Base-by-base conservation (phyloP, 106 monocot species). In the Acorus gramineus region DNA sequence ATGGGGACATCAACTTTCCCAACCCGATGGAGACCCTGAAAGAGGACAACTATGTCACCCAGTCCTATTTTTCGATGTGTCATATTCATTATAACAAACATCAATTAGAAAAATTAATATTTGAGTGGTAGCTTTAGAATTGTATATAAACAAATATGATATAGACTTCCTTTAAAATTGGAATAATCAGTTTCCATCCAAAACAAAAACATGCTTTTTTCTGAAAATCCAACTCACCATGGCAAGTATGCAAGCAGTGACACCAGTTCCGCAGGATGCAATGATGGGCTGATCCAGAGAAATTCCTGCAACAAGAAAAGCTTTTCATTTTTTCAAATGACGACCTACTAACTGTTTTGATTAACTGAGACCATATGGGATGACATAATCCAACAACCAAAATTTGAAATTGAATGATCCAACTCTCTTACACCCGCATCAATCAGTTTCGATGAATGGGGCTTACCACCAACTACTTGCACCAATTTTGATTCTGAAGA, bases 241-340 rank as follows among this genome's bases (percentile, higher is more conserved):
- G 59, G 92, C 81, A 72, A 98, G 72, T 60, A 89, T 62, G 62
- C 96, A 92, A 59, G 96, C 96, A 61, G 96, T 98, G 3, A 96
- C 88, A 66, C 96, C 96, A 56, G 96, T 98, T n/a, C 96, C 96
- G 61, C 96, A 98, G 11, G 96, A 98, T 49, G 81, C 14, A 42
- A 92, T 83, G 0, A 98, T 55, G 8, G 96, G 96, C 5, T 64
- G 77, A 65, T 92, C 96, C 14, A 86, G 59, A 49, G 96, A 88
- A 14, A 98, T 79, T 58, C 88, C 96, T 98, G 74, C 52, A 59
- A 64, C 3, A 51, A 42, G 46, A 47, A 46, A 28, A 56, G 11
- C 55, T 14, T 2, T 8, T 3, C 28, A 28, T 28, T 28, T n/a
- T n/a, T 28, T 28, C 28, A 28, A 28, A 28, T 28, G 28, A 28